phyloP scores from a whole-genome alignment of 1,284 basidiomycete genomes.

The Vanrija sp. region DNA sequence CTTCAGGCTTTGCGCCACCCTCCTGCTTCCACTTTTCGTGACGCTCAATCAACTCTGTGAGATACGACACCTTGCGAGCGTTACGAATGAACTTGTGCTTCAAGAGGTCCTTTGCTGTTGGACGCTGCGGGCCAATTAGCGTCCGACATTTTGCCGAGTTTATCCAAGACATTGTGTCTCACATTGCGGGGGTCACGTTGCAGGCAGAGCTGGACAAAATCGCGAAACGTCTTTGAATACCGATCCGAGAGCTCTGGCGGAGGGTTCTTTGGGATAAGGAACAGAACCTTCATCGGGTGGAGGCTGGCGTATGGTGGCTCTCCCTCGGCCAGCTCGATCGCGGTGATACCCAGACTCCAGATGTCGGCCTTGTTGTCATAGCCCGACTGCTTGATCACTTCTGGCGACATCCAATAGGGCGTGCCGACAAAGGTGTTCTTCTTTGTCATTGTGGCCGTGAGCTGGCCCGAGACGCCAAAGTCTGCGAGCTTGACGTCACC shows the following conservation, averaged over 20 bases:
- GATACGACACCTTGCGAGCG: constrained; percentile 88
- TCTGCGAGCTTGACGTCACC: constrained; percentile 98
- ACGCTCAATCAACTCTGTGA: constrained; percentile 92
- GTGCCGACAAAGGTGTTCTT: constrained; percentile 99
- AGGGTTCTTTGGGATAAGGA: constrained; percentile 95
- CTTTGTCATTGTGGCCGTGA: constrained; percentile 94
- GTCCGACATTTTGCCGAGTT: background rate
- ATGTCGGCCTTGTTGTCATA: constrained; percentile 99
- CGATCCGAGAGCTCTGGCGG: constrained; percentile 80
- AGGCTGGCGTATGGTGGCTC: constrained; percentile 96
- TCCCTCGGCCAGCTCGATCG: constrained; percentile 94
- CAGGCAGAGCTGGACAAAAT: constrained; percentile 88
- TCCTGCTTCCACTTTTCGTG: constrained; percentile 88
- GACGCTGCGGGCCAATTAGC: constrained; percentile 58
- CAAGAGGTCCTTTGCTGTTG: constrained; percentile 86
- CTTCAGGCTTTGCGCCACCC: constrained; percentile 70
- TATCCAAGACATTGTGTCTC: constrained; percentile 36
- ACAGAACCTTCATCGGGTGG: constrained; percentile 99
- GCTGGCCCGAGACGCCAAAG: constrained; percentile 97
- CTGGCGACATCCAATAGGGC: constrained; percentile 98
- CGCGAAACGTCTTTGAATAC: constrained; percentile 87
- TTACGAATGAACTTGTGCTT: constrained; percentile 94
- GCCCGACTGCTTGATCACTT: constrained; percentile 98
- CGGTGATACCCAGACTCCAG: constrained; percentile 91
- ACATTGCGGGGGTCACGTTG: constrained; percentile 91